Evolutionary conservation across 1,139 yeast species (phyloP), one percentile per base, ranked within the genome.

Genomic region (Lodderomyces elongisporus): DNA sequence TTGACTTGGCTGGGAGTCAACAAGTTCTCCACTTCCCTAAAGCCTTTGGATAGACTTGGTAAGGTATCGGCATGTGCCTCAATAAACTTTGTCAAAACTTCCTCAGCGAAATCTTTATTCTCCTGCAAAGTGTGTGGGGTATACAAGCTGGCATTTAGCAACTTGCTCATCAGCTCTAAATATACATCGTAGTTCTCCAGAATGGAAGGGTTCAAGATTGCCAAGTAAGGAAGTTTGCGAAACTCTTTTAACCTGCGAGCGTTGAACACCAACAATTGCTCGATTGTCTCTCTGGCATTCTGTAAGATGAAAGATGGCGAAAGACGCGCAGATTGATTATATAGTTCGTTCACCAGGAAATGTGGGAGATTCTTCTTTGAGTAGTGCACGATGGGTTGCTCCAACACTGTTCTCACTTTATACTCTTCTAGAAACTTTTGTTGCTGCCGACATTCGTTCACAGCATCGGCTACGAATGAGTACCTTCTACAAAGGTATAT

Each of bases 171-270:
- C 4, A 95, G 81, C 39, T 75, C 68, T 43, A 85, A 62, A 56
- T 89, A 89, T 31, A 80, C 60, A 46, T 77, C 70, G 61, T 87
- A 85, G 14, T 85, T 81, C 46, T 77, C 78, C n/a, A 93, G 82
- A 35, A 89, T 81, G 47, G 85, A 76, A n/a, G 96, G 96, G 51
- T 89, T 89, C 40, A 89, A 60, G 30, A 87, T 83, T 32, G 82
- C 88, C 45, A 89, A 70, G 52, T 87, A 89, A 0, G 96, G 95
- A 34, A 89, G 62, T 31, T 71, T 66, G 40, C 93, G 69, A 44
- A 89, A 76, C 29, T 82, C 82, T 27, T 71, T 69, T 14, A 88
- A 56, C 40, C 96, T 58, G 34, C 77, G 68, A 3, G 82, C 78
- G 41, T 67, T 58, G 38, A 66, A 56, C 4, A 69, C 66, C 6